Base-by-base conservation (phyloP, 1,284 basidiomycete genomes). In the Wolfiporia cocos region DNA sequence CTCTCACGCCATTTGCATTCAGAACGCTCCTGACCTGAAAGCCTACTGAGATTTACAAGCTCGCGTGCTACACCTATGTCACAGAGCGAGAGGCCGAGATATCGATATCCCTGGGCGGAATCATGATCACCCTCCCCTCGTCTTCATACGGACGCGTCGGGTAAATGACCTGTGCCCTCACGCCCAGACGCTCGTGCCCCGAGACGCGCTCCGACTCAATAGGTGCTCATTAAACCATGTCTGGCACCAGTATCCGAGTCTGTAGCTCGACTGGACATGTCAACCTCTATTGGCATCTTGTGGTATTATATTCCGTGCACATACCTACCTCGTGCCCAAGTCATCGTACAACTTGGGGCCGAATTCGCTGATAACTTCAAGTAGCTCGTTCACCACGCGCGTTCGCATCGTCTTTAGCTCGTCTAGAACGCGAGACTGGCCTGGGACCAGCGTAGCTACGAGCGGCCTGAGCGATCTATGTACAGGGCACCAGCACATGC, bases 201-300 rank as follows among this genome's bases (percentile, higher is more conserved):
- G 77, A 40, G 61, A 64, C 4, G 84, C 73, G 51, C 81, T 87
- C 24, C 73, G 73, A 57, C 81, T 87, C 92, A 95, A 96, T 30
- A 96, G 70, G n/a, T 86, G 78, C 64, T 95, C 92, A 59, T 96
- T 93, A 24, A 95, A 74, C 91, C 92, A 94, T 15, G 85, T 86
- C 85, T 76, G 91, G 87, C 2, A 90, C 81, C 20, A 92, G 66
- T 49, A 95, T 89, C 11, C 91, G 82, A 56, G 78, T 80, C 84
- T 92, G 51, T 26, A 18, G 32, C 30, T 34, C 37, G 26, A 37
- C 31, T 41, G 14, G 42, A 17, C 9, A 2, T 6, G 29, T 23
- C 15, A 26, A 14, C 5, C 20, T 34, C 21, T 37, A 18, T 15
- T 29, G 36, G 37, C 6, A 2, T 10, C 7, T 34, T 10, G 34